Percentiles rank a stretch among this genome's conserved stretches.
phyloP scores from a whole-genome alignment of 148 eudicot species.

The Amaranthus palmeri region DNA sequence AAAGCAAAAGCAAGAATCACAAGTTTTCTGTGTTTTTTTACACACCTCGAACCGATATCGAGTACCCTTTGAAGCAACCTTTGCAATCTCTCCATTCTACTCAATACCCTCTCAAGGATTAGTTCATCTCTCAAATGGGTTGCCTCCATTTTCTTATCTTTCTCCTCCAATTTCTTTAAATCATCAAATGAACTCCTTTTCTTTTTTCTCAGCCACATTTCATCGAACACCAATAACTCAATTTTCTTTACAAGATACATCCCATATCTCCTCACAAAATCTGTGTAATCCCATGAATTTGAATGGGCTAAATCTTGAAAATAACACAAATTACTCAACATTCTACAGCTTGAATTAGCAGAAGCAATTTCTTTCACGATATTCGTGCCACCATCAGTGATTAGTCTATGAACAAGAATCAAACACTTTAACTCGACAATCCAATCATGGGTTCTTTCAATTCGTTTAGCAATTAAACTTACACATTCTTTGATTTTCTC shows the following conservation, averaged over 20 bases:
- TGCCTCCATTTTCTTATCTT: constrained; percentile 15
- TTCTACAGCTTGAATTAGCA: constrained; percentile 22
- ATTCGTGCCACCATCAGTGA: constrained; percentile 34
- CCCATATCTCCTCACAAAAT: constrained; percentile 50
- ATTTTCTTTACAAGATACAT: constrained; percentile 48
- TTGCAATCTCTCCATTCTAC: constrained; percentile 40
- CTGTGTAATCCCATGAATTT: constrained; percentile 55
- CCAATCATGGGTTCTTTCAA: constrained; percentile 50
- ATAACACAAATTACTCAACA: constrained; percentile 47
- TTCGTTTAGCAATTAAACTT: constrained; percentile 27
- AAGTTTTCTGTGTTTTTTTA: constrained; percentile 32
- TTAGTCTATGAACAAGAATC: constrained; percentile 44
- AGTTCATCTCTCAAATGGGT: constrained; percentile 38
- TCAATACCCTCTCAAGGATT: constrained; percentile 37
- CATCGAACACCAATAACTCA: constrained; percentile 24
- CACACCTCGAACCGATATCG: constrained; percentile 39
- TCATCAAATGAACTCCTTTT: constrained; percentile 22
- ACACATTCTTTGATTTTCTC: constrained; percentile 37
- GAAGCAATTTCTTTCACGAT: constrained; percentile 37
- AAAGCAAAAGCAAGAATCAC: constrained; percentile 44
- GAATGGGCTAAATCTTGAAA: constrained; percentile 51
- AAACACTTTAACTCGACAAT: constrained; percentile 52
- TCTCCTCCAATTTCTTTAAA: constrained; percentile 9
- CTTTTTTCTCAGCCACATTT: constrained; percentile 12
- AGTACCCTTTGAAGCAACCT: constrained; percentile 45